These are phyloP conservation scores for Trypanosoma lewisi DNA, from an alignment of 208 protist genomes.

Conservation along the genomic window DNA sequence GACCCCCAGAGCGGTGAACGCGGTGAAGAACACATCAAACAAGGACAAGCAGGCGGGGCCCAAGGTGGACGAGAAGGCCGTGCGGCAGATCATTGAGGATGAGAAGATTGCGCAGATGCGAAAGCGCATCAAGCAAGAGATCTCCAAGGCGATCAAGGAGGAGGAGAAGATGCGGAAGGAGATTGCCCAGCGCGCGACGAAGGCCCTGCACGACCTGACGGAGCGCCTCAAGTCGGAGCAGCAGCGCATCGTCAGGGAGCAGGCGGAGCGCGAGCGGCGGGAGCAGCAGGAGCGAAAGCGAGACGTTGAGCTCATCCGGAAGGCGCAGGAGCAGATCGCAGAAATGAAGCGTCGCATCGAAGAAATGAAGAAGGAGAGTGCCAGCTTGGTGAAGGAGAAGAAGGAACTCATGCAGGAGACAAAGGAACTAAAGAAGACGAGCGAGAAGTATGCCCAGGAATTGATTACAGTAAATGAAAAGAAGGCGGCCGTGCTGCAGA, in stretches of 20 bases:
- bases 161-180: conserved; percentile 88
- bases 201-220: conserved; percentile 67
- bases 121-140: conserved; percentile 82
- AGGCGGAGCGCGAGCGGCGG: conserved; percentile 65
- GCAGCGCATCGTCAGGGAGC: conserved; percentile 70
- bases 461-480: conserved; percentile 49
- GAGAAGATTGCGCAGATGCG: conserved; percentile 67
- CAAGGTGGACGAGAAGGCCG: conserved; percentile 65
- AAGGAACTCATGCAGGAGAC: conserved; percentile 55
- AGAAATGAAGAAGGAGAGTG: conserved; percentile 59
- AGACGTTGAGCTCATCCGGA: conserved; percentile 70
- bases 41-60: conserved; percentile 55
- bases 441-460: conserved; percentile 55
- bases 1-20: conserved; percentile 46
- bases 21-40: conserved; percentile 43
- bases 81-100: conserved; percentile 74
- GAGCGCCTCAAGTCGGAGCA: conserved; percentile 72
- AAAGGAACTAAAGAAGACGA: conserved; percentile 61
- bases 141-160: conserved; percentile 73
- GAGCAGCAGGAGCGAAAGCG: conserved; percentile 81
- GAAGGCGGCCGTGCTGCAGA: conserved; percentile 49
- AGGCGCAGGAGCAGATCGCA: conserved; percentile 72
- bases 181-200: conserved; percentile 49
- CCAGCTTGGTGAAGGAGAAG: conserved; percentile 49
- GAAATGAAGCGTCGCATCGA: conserved; percentile 66